A percentile compares a stretch with the other conserved stretches of the same genome.
phyloP scores from a whole-genome alignment of 2,329 filamentous ascomycete genomes.

The Phialocephala sp. region DNA sequence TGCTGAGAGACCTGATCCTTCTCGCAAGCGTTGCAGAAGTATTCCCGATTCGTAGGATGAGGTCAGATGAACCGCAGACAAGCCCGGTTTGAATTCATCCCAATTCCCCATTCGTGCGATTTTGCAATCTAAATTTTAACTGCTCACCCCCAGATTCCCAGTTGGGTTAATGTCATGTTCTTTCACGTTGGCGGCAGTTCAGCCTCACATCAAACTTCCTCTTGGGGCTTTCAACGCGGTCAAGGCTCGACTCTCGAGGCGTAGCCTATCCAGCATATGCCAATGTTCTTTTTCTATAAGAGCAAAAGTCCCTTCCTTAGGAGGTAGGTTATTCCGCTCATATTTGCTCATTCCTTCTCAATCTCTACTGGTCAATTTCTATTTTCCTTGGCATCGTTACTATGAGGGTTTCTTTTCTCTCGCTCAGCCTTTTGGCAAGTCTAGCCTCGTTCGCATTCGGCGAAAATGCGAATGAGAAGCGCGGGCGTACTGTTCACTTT shows the following conservation, averaged over 20 bases:
- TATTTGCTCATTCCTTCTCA: constrained; percentile 1
- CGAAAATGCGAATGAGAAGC: neutral
- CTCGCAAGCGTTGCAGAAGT: neutral
- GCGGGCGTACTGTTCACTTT: constrained; percentile 7
- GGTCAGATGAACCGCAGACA: neutral
- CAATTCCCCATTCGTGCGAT: neutral
- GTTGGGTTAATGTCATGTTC: neutral
- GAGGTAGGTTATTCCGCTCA: neutral
- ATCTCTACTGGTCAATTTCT: neutral
- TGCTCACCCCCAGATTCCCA: neutral
- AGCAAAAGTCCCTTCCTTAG: neutral
- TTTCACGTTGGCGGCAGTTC: neutral
- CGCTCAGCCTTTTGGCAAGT: constrained; percentile 11
- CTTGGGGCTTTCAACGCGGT: neutral
- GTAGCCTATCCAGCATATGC: neutral
- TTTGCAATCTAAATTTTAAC: neutral
- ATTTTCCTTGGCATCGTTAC: neutral
- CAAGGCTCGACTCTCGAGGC: neutral
- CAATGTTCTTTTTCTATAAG: constrained; percentile 1
- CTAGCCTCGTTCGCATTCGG: neutral
- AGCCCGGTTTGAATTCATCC: neutral
- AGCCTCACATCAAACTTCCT: constrained; percentile 2
- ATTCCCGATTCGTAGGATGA: neutral
- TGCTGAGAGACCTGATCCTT: neutral
- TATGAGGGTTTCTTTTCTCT: constrained; percentile 14